These are phyloP conservation scores for Carex sylvatica DNA, from an alignment of 202 grass and related monocot species.

Conservation along the genomic window DNA sequence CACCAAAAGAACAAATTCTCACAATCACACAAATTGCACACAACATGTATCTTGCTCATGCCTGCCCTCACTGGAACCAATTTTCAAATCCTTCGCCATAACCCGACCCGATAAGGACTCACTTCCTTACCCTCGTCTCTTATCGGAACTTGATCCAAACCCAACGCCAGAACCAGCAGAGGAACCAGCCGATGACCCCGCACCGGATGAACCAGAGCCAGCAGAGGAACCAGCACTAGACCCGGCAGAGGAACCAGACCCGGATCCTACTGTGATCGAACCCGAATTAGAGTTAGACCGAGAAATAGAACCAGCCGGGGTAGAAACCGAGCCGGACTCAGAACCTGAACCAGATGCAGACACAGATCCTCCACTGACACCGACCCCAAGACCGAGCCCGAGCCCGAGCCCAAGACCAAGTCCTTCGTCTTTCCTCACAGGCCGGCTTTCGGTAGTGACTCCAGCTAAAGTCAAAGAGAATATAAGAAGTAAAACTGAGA, in stretches of 20 bases:
- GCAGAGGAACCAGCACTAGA: conserved; percentile 20
- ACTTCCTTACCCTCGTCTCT: neutral
- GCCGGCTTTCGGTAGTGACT: too few species aligned
- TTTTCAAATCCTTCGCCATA: neutral
- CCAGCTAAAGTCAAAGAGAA: too few species aligned
- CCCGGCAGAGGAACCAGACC: conserved; percentile 25
- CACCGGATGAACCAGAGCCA: neutral
- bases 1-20: neutral
- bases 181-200: conserved; percentile 31
- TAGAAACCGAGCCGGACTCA: conserved; percentile 10
- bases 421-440: too few species aligned
- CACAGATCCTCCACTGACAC: neutral
- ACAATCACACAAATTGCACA: neutral
- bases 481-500: too few species aligned
- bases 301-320: neutral
- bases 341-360: conserved; percentile 35
- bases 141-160: neutral
- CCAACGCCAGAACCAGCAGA: neutral
- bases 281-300: conserved; percentile 30
- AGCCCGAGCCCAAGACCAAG: neutral
- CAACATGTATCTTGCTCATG: neutral
- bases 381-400: neutral
- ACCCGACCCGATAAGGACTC: neutral
- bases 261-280: conserved; percentile 15
- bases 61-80: neutral